Percentiles rank a stretch among this genome's conserved stretches.
Evolutionary conservation across 1,284 basidiomycete genomes (phyloP).

Genomic region (Malassezia vespertilionis): DNA sequence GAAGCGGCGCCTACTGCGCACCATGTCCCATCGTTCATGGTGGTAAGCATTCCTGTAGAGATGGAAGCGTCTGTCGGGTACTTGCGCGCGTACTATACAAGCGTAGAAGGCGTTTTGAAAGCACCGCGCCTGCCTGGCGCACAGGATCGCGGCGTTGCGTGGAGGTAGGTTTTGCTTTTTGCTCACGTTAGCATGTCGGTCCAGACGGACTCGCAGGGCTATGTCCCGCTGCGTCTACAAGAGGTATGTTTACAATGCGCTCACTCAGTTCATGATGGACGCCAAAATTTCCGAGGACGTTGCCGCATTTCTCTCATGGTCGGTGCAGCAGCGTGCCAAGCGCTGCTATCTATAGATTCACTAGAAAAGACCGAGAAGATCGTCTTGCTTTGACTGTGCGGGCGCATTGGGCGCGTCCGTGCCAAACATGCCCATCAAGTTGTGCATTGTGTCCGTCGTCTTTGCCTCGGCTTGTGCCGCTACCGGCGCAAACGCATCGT

Average conservation of each 20-base stretch:
- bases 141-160: too few relatives aligned
- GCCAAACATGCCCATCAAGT: slow-evolving; percentile 14
- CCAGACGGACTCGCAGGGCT: slow-evolving; percentile 34
- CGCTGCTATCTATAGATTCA: background rate
- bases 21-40: slow-evolving; percentile 27
- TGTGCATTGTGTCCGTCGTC: slow-evolving; percentile 3
- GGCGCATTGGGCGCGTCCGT: background rate
- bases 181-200: slow-evolving; percentile 28
- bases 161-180: slow-evolving; percentile 10
- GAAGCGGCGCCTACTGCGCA: slow-evolving; percentile 1
- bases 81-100: slow-evolving; percentile 32
- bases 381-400: slow-evolving; percentile 1
- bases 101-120: slow-evolving; percentile 35
- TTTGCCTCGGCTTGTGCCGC: background rate
- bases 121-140: background rate
- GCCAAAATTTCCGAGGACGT: slow-evolving; percentile 37
- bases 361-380: slow-evolving; percentile 12
- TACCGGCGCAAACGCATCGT: slow-evolving; percentile 12
- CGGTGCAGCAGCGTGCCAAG: background rate
- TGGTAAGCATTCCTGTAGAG: slow-evolving; percentile 25
- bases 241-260: slow-evolving; percentile 19
- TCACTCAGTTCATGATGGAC: slow-evolving; percentile 20
- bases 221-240: slow-evolving; percentile 32
- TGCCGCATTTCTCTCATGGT: slow-evolving; percentile 33
- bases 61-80: slow-evolving; percentile 14